Conservation (phyloP, 2,329 filamentous ascomycete species). For the Paecilomyces variotii region DNA sequence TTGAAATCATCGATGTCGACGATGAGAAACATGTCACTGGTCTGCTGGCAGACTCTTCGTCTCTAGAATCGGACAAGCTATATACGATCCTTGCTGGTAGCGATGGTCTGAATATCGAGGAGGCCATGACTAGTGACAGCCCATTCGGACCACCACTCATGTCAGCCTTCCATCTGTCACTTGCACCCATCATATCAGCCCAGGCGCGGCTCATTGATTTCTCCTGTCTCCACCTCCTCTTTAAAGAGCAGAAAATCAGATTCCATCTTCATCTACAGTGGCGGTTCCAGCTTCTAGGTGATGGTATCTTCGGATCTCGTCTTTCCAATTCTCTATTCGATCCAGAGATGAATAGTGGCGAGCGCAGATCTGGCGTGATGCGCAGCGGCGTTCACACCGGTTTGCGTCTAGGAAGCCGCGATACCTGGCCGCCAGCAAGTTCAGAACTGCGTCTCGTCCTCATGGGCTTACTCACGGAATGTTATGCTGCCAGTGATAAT, state of each 20-base stretch:
- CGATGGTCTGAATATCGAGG: conserved; percentile 12
- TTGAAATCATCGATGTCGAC: conserved; percentile 30
- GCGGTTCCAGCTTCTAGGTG: conserved; percentile 75
- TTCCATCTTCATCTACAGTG: conserved; percentile 67
- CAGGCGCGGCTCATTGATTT: conserved; percentile 73
- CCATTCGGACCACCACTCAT: conserved; percentile 34
- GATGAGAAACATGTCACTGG: conserved; percentile 15
- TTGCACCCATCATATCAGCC: conserved; percentile 62
- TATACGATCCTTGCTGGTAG: conserved; percentile 19
- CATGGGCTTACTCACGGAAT: conserved; percentile 76
- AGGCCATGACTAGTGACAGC: conserved; percentile 6
- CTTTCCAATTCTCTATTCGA: conserved; percentile 80
- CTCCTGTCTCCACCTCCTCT: conserved; percentile 68
- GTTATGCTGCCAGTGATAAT: conserved; percentile 43
- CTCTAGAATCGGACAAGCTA: conserved; percentile 21
- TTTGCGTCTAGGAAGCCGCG: conserved; percentile 68
- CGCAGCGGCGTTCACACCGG: conserved; percentile 68
- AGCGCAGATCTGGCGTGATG: conserved; percentile 61
- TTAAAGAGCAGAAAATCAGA: conserved; percentile 62
- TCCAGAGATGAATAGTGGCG: conserved; percentile 69
- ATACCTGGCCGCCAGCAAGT: conserved; percentile 87
- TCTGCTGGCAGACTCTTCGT: conserved; percentile 14
- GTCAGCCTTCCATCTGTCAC: conserved; percentile 58
- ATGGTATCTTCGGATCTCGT: conserved; percentile 72
- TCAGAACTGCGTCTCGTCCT: conserved; percentile 85